Percentiles rank a stretch among this genome's conserved stretches.
phyloP scores from a whole-genome alignment of 257 asterid genomes.

The Solanum pinnatisectum region DNA sequence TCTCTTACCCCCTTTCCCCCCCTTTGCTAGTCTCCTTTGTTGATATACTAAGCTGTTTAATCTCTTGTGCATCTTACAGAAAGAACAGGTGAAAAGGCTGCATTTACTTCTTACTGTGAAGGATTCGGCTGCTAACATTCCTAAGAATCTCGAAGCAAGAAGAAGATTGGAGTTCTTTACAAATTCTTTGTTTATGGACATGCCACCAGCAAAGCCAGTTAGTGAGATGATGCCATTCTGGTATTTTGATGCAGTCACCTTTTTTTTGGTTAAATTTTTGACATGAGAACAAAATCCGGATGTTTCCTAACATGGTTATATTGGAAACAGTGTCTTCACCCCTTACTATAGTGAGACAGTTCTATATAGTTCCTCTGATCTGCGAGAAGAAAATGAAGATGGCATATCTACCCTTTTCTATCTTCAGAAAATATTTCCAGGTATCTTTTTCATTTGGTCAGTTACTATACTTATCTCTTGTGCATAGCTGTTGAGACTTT shows the following conservation, averaged over 20 bases:
- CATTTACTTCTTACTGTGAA: constrained; percentile 92
- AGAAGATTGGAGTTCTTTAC: constrained; percentile 85
- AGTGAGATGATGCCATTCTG: constrained; percentile 92
- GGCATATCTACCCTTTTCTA: constrained; percentile 90
- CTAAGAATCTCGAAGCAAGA: constrained; percentile 95
- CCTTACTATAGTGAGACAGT: constrained; percentile 99
- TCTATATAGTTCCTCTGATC: constrained; percentile 84
- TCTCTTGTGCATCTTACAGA: constrained; percentile 33
- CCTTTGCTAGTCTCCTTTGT: background rate
- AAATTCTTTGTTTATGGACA: constrained; percentile 91
- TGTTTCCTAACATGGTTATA: constrained; percentile 11
- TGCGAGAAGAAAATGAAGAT: constrained; percentile 94
- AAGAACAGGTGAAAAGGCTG: constrained; percentile 93
- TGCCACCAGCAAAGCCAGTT: constrained; percentile 90
- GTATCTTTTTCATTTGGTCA: constrained; percentile 20
- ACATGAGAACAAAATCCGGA: constrained; percentile 3
- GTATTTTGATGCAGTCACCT: constrained; percentile 21
- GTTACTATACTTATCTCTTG: background rate
- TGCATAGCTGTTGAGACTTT: background rate
- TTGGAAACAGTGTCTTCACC: constrained; percentile 78
- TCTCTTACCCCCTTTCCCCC: background rate
- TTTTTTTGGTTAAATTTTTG: background rate
- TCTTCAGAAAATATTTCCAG: constrained; percentile 98
- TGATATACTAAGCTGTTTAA: constrained; percentile 2
- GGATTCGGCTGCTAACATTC: constrained; percentile 90